Base-by-base conservation (phyloP, 148 eudicot species). In the Cornus controversa region DNA sequence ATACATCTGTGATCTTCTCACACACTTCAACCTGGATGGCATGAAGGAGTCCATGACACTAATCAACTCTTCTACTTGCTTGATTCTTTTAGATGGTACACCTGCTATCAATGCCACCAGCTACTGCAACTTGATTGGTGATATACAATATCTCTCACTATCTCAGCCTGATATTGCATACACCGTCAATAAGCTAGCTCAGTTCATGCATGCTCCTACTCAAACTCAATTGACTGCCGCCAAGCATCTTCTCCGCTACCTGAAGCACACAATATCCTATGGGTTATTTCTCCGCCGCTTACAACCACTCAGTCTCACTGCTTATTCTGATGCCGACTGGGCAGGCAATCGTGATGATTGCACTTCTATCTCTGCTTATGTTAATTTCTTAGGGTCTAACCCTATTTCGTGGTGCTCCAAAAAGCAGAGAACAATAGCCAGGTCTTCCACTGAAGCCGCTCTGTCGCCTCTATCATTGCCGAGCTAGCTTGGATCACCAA, bases 261-360 rank as follows among this genome's bases (percentile, higher is more conserved):
- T 70, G 6, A 70, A 70, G 0, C 24, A 25, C 54, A 70, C 57
- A 4, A 40, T 24, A n/a, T 13, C 37, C 10, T 13, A 16, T 5
- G 24, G 18, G 2, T 42, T 70, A 2, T 10, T 31, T 11, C 54
- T 70, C 27, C 1, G 10, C 10, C 14, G 24, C 11, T 9, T 53
- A 2, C 4, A 40, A 0, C 4, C 7, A 2, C 45, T 28, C 1
- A 2, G 2, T 1, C 24, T 70, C 7, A 31, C 73, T 13, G 24
- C 57, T 10, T 70, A 13, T 40, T 36, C 73, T 10, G 73, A 70
- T 70, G 73, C 73, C n/a, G n/a, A n/a, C n/a, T n/a, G n/a, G n/a
- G n/a, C n/a, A n/a, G n/a, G n/a, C n/a, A n/a, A n/a, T n/a, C n/a
- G n/a, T n/a, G n/a, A n/a, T n/a, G n/a, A n/a, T n/a, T n/a, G n/a